Evolutionary conservation across 257 asterid species (phyloP).

Genomic region (Pogostemon cablin): DNA sequence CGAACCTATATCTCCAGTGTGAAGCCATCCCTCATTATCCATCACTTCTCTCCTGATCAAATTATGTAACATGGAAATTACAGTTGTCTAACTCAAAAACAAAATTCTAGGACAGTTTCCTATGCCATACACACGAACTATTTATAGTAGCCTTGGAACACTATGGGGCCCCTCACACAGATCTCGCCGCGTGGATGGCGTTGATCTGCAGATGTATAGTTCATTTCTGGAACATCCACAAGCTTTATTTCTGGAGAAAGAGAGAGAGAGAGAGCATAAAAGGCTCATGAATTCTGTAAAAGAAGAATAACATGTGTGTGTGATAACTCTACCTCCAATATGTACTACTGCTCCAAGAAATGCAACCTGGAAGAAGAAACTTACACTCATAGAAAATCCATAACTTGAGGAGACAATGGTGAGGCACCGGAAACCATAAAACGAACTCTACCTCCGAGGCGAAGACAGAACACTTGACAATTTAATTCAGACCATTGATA

Average conservation of each 20-base stretch:
- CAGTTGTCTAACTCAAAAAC: neutral
- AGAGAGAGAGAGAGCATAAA: neutral
- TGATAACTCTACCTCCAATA: conserved; percentile 33
- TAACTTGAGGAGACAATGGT: conserved; percentile 75
- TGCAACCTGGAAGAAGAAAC: conserved; percentile 26
- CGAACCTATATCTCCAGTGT: conserved; percentile 82
- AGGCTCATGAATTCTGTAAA: neutral
- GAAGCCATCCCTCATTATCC: conserved; percentile 78
- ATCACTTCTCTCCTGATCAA: conserved; percentile 64
- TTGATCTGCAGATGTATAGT: conserved; percentile 69
- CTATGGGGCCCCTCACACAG: conserved; percentile 78
- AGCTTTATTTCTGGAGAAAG: conserved; percentile 62
- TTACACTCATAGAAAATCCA: conserved; percentile 81
- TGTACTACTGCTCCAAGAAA: neutral
- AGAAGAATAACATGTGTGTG: neutral
- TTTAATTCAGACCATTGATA: neutral
- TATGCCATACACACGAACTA: conserved; percentile 3
- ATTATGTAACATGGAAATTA: neutral
- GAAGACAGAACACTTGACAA: conserved; percentile 19
- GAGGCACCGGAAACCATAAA: conserved; percentile 82
- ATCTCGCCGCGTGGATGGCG: conserved; percentile 91
- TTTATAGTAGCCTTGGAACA: conserved; percentile 77
- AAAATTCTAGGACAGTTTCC: no score
- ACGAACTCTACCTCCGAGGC: conserved; percentile 79
- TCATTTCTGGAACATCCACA: conserved; percentile 85